phyloP scores from a whole-genome alignment of 2,329 filamentous ascomycete species.

The Cladosporium sp. region DNA sequence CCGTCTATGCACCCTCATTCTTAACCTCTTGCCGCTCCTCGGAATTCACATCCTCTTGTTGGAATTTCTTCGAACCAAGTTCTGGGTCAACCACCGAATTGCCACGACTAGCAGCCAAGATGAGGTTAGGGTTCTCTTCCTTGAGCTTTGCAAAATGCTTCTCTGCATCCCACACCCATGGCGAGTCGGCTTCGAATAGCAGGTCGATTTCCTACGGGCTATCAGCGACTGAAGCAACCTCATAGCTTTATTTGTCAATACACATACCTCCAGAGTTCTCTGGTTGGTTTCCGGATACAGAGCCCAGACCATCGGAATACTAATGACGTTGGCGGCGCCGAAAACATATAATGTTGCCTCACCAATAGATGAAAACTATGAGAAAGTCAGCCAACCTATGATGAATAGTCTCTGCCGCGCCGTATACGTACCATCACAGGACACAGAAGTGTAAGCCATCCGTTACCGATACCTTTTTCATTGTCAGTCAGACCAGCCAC shows the following conservation, averaged over 20 bases:
- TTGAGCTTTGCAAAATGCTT: slow-evolving; percentile 59
- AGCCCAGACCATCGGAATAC: slow-evolving; percentile 67
- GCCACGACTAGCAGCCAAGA: slow-evolving; percentile 26
- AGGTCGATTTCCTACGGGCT: slow-evolving; percentile 61
- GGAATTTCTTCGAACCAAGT: slow-evolving; percentile 14
- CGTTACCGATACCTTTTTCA: slow-evolving; percentile 1
- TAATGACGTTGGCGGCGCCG: slow-evolving; percentile 59
- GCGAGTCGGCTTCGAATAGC: slow-evolving; percentile 61
- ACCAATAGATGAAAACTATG: slow-evolving; percentile 41
- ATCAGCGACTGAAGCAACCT: neutral
- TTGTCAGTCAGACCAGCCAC: neutral
- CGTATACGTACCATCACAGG: slow-evolving; percentile 43
- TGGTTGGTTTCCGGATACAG: slow-evolving; percentile 69
- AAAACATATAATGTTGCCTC: slow-evolving; percentile 74
- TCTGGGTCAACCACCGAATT: slow-evolving; percentile 25
- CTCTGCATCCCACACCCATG: slow-evolving; percentile 69
- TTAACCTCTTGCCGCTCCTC: slow-evolving; percentile 17
- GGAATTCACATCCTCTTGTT: neutral
- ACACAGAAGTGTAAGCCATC: slow-evolving; percentile 35
- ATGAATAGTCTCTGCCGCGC: too few species aligned
- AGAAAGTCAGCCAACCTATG: neutral
- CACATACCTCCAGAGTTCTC: slow-evolving; percentile 56
- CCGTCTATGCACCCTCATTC: neutral
- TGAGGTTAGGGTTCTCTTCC: slow-evolving; percentile 49
- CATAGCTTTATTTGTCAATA: too few species aligned